Conservation (phyloP, 352 stramenopile genomes). For the Phytophthora aleatoria region DNA sequence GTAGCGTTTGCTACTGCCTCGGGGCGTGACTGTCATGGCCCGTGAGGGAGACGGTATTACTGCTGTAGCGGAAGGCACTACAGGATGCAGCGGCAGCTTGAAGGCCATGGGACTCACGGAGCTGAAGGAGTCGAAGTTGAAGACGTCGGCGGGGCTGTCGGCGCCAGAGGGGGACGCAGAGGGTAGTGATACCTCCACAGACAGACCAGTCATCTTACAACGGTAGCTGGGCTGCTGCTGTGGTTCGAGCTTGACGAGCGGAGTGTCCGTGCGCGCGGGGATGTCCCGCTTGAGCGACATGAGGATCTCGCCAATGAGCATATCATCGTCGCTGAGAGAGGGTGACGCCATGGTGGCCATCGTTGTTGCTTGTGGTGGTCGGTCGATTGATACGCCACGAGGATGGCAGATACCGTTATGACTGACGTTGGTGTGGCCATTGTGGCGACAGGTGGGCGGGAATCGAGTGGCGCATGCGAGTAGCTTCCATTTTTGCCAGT, state of each 20-base stretch:
- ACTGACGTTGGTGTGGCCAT: constrained; percentile 15
- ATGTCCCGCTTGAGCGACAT: constrained; percentile 68
- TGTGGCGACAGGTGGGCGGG: constrained; percentile 26
- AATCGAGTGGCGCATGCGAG: constrained; percentile 22
- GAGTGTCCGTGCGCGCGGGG: constrained; percentile 2
- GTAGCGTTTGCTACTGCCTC: constrained; percentile 54
- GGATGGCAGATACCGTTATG: constrained; percentile 34
- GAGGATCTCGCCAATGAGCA: constrained; percentile 82
- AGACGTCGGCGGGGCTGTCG: constrained; percentile 32
- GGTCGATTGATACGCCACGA: constrained; percentile 11
- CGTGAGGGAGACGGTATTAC: background rate
- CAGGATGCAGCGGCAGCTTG: constrained; percentile 25
- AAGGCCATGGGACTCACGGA: constrained; percentile 61
- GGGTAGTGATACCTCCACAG: constrained; percentile 42
- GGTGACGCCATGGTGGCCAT: constrained; percentile 16
- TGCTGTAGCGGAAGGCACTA: background rate
- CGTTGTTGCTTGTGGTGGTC: background rate
- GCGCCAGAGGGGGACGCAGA: constrained; percentile 6
- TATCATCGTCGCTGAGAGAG: constrained; percentile 58
- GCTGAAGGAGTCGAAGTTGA: constrained; percentile 41
- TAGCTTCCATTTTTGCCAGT: constrained; percentile 37
- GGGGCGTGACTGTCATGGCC: constrained; percentile 14
- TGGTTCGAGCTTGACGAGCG: constrained; percentile 13
- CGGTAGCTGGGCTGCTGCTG: constrained; percentile 37
- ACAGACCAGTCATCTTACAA: constrained; percentile 49